phyloP scores from a whole-genome alignment of 2,329 filamentous ascomycete genomes.

The Penicillium sp. region DNA sequence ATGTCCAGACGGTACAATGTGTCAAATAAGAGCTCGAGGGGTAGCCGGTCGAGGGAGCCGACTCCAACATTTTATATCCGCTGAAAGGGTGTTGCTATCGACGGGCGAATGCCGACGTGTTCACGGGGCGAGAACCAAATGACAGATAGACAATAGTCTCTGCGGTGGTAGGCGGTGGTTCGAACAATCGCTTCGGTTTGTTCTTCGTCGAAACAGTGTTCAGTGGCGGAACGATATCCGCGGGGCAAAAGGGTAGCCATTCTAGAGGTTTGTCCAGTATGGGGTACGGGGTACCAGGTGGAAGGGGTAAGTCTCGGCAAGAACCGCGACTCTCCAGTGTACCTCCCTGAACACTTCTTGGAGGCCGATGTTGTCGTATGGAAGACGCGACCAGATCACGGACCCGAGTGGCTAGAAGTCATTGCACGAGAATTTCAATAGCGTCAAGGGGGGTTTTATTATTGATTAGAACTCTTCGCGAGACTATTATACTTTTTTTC shows the following conservation, averaged over 20 bases:
- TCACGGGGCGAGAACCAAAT: constrained; percentile 11
- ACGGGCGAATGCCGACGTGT: constrained; percentile 8
- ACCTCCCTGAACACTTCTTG: too few species aligned
- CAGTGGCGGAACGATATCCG: constrained; percentile 14
- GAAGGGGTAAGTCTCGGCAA: neutral
- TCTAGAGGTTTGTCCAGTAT: constrained; percentile 45
- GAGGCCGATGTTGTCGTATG: too few species aligned
- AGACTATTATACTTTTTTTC: too few species aligned
- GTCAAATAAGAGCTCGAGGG: constrained; percentile 12
- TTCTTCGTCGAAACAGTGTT: constrained; percentile 13
- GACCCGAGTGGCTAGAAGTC: too few species aligned
- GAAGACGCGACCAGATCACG: too few species aligned
- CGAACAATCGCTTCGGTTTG: constrained; percentile 20
- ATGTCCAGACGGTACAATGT: constrained; percentile 8
- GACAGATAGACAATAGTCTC: constrained; percentile 9
- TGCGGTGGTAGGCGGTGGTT: constrained; percentile 22
- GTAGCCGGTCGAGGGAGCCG: constrained; percentile 11
- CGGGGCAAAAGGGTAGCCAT: constrained; percentile 10
- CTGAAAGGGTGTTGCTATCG: constrained; percentile 13
- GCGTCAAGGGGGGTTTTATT: too few species aligned
- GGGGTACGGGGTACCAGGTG: neutral
- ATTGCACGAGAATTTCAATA: too few species aligned
- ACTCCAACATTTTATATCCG: constrained; percentile 3
- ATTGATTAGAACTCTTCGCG: too few species aligned
- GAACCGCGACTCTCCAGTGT: neutral